Base-by-base conservation (phyloP, 306 rosid genomes). In the Lathyrus aphaca region DNA sequence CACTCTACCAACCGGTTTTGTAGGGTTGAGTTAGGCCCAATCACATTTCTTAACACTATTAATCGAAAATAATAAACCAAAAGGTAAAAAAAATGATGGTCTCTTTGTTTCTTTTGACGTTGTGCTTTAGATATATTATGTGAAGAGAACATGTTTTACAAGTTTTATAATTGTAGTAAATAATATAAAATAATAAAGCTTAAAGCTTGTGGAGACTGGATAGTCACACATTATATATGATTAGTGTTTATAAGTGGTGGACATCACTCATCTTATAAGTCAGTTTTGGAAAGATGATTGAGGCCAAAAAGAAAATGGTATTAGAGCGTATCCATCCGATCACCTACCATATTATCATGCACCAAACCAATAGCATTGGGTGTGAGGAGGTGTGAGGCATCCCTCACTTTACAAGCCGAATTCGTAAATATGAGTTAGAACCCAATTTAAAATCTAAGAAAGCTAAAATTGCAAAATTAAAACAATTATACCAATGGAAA, bases 31-130 rank as follows among this genome's bases (percentile, higher is more conserved):
- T n/a, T n/a, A n/a, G n/a, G n/a, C n/a, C n/a, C n/a, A n/a, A n/a
- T n/a, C n/a, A n/a, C n/a, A n/a, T n/a, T n/a, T n/a, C n/a, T n/a
- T n/a, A n/a, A n/a, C n/a, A n/a, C n/a, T n/a, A 50, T 50, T 18
- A 50, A 9, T 50, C 2, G 53, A 15, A 14, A 45, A 45, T 45
- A 17, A 45, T 45, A 45, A 45, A 45, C 35, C 37, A 27, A 45
- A 71, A 44, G 8, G 23, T 30, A 30, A 44, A 48, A 9, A 48
- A 6, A 49, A 15, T 64, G 46, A 46, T 53, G 25, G 23, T 15
- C 21, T 64, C 63, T 43, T 8, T 30, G 45, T 64, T 8, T 73
- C 55, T 50, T 51, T 39, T 21, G 23, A 73, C 49, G 25, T 27
- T 63, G 2, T 61, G 56, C 42, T 65, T 65, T 30, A 8, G 56